phyloP scores from a whole-genome alignment of 1,284 basidiomycete species.

The Ganoderma sinense region DNA sequence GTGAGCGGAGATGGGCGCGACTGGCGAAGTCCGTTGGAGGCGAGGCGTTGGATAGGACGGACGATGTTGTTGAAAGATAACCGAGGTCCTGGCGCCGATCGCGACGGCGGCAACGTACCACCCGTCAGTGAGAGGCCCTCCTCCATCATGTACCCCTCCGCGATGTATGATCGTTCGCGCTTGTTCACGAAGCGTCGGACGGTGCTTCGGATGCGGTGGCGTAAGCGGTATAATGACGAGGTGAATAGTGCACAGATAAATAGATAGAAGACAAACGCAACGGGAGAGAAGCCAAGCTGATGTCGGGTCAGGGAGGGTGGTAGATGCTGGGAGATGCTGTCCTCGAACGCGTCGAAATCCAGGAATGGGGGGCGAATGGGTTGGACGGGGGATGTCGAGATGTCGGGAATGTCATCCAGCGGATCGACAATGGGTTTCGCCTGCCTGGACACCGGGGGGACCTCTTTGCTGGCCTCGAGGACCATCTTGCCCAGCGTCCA shows the following conservation, averaged over 20 bases:
- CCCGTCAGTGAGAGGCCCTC: slow-evolving; percentile 53
- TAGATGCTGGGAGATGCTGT: slow-evolving; percentile 67
- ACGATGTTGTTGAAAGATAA: slow-evolving; percentile 30
- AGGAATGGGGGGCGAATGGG: slow-evolving; percentile 70
- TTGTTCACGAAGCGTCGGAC: slow-evolving; percentile 57
- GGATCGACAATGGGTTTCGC: slow-evolving; percentile 71
- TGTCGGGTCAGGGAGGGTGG: slow-evolving; percentile 64
- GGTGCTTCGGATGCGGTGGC: slow-evolving; percentile 56
- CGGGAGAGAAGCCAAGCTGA: slow-evolving; percentile 74
- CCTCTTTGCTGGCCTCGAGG: slow-evolving; percentile 91
- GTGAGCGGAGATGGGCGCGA: slow-evolving; percentile 34
- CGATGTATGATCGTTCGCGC: slow-evolving; percentile 46
- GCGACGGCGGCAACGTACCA: slow-evolving; percentile 32
- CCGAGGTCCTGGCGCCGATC: slow-evolving; percentile 32
- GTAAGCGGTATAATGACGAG: slow-evolving; percentile 59
- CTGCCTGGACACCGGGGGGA: slow-evolving; percentile 56
- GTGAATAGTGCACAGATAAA: slow-evolving; percentile 50
- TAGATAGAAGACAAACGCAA: slow-evolving; percentile 63
- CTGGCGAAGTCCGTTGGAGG: slow-evolving; percentile 31
- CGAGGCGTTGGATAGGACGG: slow-evolving; percentile 30
- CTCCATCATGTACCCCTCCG: slow-evolving; percentile 62
- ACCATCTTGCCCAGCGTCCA: slow-evolving; percentile 99
- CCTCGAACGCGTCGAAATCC: slow-evolving; percentile 65
- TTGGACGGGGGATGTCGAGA: slow-evolving; percentile 57
- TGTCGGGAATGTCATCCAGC: slow-evolving; percentile 64